These are phyloP conservation scores for Hyphopichia burtonii DNA, from an alignment of 1,139 yeast species.

Conservation along the genomic window DNA sequence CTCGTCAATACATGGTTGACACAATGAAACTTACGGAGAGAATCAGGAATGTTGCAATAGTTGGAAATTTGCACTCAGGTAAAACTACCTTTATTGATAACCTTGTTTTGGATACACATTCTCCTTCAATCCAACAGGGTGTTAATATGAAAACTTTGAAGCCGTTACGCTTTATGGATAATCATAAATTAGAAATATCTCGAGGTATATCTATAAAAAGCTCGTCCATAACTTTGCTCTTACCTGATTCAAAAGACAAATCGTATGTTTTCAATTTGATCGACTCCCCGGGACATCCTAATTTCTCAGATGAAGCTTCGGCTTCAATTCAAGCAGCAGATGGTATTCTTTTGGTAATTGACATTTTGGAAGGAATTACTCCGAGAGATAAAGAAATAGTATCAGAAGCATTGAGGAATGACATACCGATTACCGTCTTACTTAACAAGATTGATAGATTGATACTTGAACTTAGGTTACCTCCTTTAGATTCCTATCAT, in stretches of 20 bases:
- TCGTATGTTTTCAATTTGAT: constrained; percentile 62
- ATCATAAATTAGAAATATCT: constrained; percentile 63
- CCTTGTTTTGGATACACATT: constrained; percentile 65
- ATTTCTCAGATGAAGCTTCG: constrained; percentile 74
- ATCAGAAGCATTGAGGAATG: constrained; percentile 45
- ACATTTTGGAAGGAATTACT: constrained; percentile 79
- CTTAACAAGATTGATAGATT: constrained; percentile 85
- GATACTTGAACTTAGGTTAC: constrained; percentile 70
- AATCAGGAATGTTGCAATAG: constrained; percentile 72
- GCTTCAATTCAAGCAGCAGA: constrained; percentile 62
- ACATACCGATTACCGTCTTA: constrained; percentile 56
- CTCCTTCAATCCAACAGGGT: constrained; percentile 24
- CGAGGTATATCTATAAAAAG: constrained; percentile 70
- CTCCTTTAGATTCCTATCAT: constrained; percentile 70
- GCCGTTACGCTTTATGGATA: constrained; percentile 67
- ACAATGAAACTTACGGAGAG: constrained; percentile 59
- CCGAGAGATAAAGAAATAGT: constrained; percentile 50
- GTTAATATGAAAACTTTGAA: constrained; percentile 30
- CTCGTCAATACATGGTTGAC: constrained; percentile 59
- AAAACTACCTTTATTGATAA: constrained; percentile 79
- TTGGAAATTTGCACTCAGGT: constrained; percentile 87
- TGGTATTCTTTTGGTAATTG: constrained; percentile 70
- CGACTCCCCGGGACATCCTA: constrained; percentile 92
- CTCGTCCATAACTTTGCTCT: constrained; percentile 60
- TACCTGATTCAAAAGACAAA: constrained; percentile 54